phyloP scores from a whole-genome alignment of 2,329 filamentous ascomycete genomes.

The Tolypocladium pustulatum region DNA sequence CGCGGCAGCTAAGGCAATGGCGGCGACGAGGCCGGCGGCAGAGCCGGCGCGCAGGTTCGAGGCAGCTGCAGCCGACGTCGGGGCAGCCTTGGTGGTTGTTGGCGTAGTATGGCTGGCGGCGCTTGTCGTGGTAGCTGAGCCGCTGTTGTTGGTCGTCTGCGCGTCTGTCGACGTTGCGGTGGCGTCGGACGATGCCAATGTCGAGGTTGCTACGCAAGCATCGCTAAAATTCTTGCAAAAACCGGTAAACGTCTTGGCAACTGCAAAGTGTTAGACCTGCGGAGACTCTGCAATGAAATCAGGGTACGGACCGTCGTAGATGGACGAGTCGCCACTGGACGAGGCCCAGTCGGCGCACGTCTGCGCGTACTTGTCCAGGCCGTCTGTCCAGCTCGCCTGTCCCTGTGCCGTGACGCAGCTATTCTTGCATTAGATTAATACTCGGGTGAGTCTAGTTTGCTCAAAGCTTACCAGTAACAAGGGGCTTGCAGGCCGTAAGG shows the following conservation, averaged over 20 bases:
- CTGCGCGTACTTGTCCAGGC: slow-evolving; percentile 17
- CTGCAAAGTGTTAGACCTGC: slow-evolving; percentile 9
- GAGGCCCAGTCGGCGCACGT: slow-evolving; percentile 19
- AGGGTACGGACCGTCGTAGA: slow-evolving; percentile 12
- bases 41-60: slow-evolving; percentile 8
- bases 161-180: slow-evolving; percentile 1
- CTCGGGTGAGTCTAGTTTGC: too few species aligned
- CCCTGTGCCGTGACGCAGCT: slow-evolving; percentile 13
- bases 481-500: slow-evolving; percentile 16
- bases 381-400: slow-evolving; percentile 16
- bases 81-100: not conserved
- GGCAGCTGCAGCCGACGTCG: slow-evolving; percentile 8
- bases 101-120: not conserved
- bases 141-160: not conserved
- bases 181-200: not conserved
- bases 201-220: slow-evolving; percentile 12
- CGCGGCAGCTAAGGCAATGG: slow-evolving; percentile 11
- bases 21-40: slow-evolving; percentile 11
- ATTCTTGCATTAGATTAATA: not conserved
- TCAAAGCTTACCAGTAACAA: slow-evolving; percentile 20
- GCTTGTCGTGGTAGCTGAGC: not conserved
- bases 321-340: slow-evolving; percentile 14
- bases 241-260: slow-evolving; percentile 16
- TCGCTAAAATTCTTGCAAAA: slow-evolving; percentile 19
- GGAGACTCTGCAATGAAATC: too few species aligned